phyloP scores from a whole-genome alignment of 345 rosid species.

The Salix arbutifolia region DNA sequence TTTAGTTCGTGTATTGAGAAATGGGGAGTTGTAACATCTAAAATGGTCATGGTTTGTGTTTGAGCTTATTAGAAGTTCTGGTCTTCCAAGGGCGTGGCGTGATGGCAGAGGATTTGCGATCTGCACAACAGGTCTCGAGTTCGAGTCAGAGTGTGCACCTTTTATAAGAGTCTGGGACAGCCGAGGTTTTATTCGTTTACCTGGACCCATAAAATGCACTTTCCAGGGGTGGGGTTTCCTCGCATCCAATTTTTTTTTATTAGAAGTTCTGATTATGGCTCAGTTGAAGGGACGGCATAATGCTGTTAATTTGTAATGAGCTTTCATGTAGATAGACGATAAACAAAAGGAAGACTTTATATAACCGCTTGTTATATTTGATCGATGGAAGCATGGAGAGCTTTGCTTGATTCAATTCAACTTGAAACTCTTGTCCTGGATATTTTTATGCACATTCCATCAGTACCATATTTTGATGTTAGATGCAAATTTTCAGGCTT shows the following conservation, averaged over 20 bases:
- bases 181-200: no score
- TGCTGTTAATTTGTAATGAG: neutral
- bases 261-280: neutral
- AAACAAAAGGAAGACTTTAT: neutral
- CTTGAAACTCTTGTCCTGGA: neutral
- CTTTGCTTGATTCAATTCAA: neutral
- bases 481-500: constrained; percentile 47
- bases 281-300: neutral
- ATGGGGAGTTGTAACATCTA: neutral
- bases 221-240: no score
- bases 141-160: no score
- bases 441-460: neutral
- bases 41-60: neutral
- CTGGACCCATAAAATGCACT: no score
- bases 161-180: no score
- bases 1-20: neutral
- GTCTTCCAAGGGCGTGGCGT: no score
- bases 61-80: neutral
- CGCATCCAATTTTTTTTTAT: no score
- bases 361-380: neutral
- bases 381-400: neutral
- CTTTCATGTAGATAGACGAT: neutral
- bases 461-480: neutral
- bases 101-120: no score
- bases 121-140: no score